phyloP scores from a whole-genome alignment of 2,329 filamentous ascomycete species.

The Cercospora sp. region DNA sequence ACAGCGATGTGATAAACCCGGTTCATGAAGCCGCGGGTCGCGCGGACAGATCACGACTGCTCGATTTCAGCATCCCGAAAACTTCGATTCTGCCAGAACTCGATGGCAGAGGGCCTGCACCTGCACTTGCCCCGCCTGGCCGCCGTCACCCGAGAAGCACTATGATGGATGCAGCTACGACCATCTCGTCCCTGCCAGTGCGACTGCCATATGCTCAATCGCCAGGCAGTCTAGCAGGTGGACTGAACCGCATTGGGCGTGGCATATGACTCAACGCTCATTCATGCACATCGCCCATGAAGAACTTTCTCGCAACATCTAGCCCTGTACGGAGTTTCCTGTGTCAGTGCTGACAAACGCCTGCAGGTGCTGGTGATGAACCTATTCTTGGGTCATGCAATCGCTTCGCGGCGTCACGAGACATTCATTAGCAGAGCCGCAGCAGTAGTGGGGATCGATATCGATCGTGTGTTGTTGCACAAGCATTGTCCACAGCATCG shows the following conservation, averaged over 20 bases:
- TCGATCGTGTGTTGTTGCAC: background rate
- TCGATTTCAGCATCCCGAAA: conserved; percentile 15
- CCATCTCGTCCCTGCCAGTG: conserved; percentile 4
- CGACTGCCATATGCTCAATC: background rate
- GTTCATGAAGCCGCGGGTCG: background rate
- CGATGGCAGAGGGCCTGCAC: conserved; percentile 17
- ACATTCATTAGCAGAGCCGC: background rate
- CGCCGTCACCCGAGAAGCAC: background rate
- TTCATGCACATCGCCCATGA: background rate
- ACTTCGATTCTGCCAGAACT: conserved; percentile 17
- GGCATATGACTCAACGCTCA: background rate
- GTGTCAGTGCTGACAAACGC: background rate
- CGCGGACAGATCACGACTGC: background rate
- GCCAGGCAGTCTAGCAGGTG: background rate
- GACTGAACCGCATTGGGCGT: background rate
- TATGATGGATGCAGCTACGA: conserved; percentile 12
- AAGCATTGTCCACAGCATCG: background rate
- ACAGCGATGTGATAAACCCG: background rate
- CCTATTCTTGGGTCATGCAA: background rate
- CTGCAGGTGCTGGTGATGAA: background rate
- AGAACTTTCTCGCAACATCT: background rate
- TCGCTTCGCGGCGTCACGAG: background rate
- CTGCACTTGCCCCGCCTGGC: background rate
- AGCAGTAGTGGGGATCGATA: background rate
- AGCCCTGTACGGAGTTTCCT: background rate